Evolutionary conservation across 2,329 filamentous ascomycete genomes (phyloP), one percentile per base, ranked within the genome.

Genomic region (Fusarium staphyleae): DNA sequence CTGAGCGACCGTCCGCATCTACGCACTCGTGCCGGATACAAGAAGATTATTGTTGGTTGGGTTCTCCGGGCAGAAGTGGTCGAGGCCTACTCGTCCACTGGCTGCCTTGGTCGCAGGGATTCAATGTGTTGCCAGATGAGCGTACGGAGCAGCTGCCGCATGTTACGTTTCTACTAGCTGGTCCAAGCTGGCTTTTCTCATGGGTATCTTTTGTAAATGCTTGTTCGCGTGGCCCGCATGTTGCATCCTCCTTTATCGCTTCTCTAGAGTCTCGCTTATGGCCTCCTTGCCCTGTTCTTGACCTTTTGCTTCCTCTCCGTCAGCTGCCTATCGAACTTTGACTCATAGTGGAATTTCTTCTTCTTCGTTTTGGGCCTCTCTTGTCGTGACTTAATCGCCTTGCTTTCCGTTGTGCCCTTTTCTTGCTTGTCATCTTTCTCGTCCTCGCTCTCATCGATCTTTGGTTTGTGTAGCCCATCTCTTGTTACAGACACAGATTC

Each of bases 311-410:
- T 96, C 68, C 83, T 85, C 62, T 83, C 77, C 40, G 86, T 84
- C 66, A 93, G 76, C 72, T 91, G 89, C 68, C 95, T 84, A 66
- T 97, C 93, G 26, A 86, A 77, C 77, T 96, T 96, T 57, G 83
- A 89, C 77, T 98, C 91, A 73, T 99, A 99, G 59, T 91, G 85
- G 71, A 98, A 98, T 75, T 93, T 91, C 75, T 88, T 88, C 79
- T 93, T 96, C 77, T 89, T 93, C 78, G 89, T 91, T 75, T 91
- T 93, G 16, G 79, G 78, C 66, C 79, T 66, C 46, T 77, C 75
- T 48, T 47, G 55, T 58, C 47, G 75, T 60, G 69, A 67, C 10
- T 69, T 70, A 12, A 69, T 69, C 18, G 66, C 68, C 19, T 71
- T 64, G 8, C 44, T 44, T 28, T 67, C 68, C 13, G 67, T 66